phyloP scores from a whole-genome alignment of 225 moss, liverwort and hornwort species.

The Thuidium tamariscinum region DNA sequence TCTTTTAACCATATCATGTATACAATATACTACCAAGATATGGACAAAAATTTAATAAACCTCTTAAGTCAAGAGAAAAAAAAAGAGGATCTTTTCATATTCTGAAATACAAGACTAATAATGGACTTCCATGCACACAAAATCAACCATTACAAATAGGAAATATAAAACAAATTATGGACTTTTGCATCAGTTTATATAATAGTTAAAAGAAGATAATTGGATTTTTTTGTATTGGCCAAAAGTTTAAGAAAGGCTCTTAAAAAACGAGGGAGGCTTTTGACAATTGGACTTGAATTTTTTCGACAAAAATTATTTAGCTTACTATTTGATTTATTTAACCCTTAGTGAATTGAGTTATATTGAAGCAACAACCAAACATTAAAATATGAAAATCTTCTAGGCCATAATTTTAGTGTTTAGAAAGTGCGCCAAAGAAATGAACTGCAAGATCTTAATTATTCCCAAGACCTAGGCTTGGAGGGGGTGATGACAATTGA shows the following conservation, averaged over 20 bases:
- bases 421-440: too few species aligned
- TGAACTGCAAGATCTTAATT: too few species aligned
- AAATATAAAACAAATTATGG: not conserved
- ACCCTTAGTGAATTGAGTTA: too few species aligned
- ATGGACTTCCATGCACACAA: fast-evolving
- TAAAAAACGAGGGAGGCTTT: not conserved
- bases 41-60: not conserved
- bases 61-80: not conserved
- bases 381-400: too few species aligned
- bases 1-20: not conserved
- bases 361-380: too few species aligned
- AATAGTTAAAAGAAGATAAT: not conserved
- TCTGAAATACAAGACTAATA: not conserved
- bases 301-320: too few species aligned
- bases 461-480: too few species aligned
- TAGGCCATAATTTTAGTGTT: too few species aligned
- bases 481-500: too few species aligned
- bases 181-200: not conserved
- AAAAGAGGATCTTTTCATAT: not conserved
- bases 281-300: not conserved
- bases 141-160: not conserved
- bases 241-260: fast-evolving
- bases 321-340: too few species aligned
- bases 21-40: not conserved
- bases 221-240: fast-evolving